phyloP scores from a whole-genome alignment of 2,329 filamentous ascomycete species.

The Coleophoma crateriformis region DNA sequence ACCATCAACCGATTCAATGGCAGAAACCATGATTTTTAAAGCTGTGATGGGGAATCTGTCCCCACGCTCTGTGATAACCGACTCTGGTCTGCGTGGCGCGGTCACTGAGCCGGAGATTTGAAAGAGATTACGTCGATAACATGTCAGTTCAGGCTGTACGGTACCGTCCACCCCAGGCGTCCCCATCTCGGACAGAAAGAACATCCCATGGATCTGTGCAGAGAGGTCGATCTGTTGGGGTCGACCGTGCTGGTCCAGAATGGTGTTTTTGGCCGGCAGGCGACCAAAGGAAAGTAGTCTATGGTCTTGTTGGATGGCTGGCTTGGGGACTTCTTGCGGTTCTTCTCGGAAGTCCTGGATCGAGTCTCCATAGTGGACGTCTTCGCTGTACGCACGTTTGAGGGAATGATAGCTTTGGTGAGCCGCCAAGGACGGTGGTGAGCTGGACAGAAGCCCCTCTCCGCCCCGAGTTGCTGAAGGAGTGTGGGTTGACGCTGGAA shows the following conservation, averaged over 20 bases:
- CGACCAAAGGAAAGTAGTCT: constrained; percentile 26
- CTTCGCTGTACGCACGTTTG: constrained; percentile 24
- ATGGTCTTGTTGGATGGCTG: constrained; percentile 27
- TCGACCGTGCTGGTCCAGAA: constrained; percentile 44
- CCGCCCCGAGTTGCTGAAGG: constrained; percentile 15
- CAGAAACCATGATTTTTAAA: constrained; percentile 84
- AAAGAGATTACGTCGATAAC: constrained; percentile 92
- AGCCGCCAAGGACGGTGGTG: constrained; percentile 20
- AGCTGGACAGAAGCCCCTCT: constrained; percentile 17
- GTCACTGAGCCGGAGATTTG: constrained; percentile 90
- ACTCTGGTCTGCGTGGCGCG: constrained; percentile 70
- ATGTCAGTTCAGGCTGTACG: constrained; percentile 77
- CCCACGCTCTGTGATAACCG: constrained; percentile 76
- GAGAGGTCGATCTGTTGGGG: constrained; percentile 42
- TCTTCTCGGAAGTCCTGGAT: constrained; percentile 24
- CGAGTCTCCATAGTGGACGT: constrained; percentile 20
- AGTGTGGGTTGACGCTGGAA: constrained; percentile 17
- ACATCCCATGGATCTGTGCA: constrained; percentile 82
- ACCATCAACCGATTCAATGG: constrained; percentile 90
- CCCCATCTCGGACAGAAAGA: constrained; percentile 67
- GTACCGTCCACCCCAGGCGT: constrained; percentile 43
- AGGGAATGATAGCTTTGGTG: constrained; percentile 27
- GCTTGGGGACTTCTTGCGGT: constrained; percentile 19
- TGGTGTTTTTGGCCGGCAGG: constrained; percentile 32
- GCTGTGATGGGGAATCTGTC: constrained; percentile 77